Base-by-base conservation (phyloP, 257 asterid species). In the Solanum piurae region DNA sequence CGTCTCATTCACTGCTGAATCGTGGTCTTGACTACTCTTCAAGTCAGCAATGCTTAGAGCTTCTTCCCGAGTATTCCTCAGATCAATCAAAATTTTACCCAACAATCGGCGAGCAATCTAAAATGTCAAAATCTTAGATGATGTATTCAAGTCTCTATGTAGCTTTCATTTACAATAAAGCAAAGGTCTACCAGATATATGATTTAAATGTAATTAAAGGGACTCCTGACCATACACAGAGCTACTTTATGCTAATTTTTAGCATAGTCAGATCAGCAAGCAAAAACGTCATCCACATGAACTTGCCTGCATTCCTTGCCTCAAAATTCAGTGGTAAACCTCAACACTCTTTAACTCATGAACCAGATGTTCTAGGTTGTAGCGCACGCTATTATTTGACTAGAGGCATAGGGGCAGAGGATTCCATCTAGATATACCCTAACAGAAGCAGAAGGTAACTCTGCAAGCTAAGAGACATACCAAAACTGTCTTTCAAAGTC, bases 41-140 rank as follows among this genome's bases (percentile, higher is more conserved):
- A 96, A 83, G 89, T 94, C 98, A 77, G 99, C 98, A 76, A 96
- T 93, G 68, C 95, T 92, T 90, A 94, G 86, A 72, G 99, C 98
- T 92, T 96, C 99, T 90, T 96, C 98, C 18, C 94, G 98, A 18
- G 99, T 96, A 88, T 96, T 96, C 89, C 97, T 87, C 89, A 96
- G 87, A 92, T 96, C 99, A 88, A 96, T 96, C 93, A 94, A 86
- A 83, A 96, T 88, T 90, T 96, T 96, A 73, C 99, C 99, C 95
- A 96, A 91, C 90, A 96, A 94, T 42, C 99, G 97, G 9, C 98
- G 95, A 85, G 99, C 98, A 90, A 96, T 91, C 98, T 96, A 92
- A 91, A 80, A 80, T 80, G 29, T 80, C 42, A 29, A 27, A 77
- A 77, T 79, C 40, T 80, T 80, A 80, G 85, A 80, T 80, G 85